phyloP scores from a whole-genome alignment of 371 early-diverging fungal species.

The Mortierella sp. region DNA sequence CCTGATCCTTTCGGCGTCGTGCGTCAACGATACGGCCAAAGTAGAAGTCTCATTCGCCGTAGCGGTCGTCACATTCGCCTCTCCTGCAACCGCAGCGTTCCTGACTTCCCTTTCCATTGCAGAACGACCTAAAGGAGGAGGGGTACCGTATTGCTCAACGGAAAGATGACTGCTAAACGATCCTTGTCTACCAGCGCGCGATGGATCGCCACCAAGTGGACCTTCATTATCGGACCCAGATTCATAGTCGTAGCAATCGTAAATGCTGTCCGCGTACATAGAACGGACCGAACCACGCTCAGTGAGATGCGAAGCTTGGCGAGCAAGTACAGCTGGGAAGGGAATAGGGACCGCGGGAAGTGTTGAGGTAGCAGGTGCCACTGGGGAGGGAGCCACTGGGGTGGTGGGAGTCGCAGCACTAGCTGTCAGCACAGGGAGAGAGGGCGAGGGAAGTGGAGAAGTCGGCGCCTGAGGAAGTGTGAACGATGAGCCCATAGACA shows the following conservation, averaged over 20 bases:
- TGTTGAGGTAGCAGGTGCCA: not conserved
- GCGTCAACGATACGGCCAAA: conserved; percentile 1
- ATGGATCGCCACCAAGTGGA: conserved; percentile 8
- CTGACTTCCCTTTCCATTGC: too few species aligned
- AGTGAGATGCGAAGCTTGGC: conserved; percentile 36
- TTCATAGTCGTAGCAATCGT: conserved; percentile 51
- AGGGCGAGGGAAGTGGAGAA: conserved; percentile 45
- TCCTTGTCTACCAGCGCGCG: too few species aligned
- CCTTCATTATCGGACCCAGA: conserved; percentile 37
- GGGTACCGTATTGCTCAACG: too few species aligned
- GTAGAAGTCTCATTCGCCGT: not conserved
- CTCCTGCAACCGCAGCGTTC: too few species aligned
- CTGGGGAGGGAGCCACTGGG: conserved; percentile 8
- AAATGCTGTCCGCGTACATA: conserved; percentile 52
- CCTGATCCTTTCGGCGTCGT: not conserved
- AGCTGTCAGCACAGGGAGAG: not conserved
- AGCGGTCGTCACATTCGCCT: not conserved
- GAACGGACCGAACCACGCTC: conserved; percentile 45
- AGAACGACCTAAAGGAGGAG: too few species aligned
- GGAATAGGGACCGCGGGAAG: not conserved
- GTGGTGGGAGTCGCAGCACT: not conserved
- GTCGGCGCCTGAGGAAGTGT: conserved; percentile 44
- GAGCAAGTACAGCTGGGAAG: conserved; percentile 31
- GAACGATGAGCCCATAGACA: conserved; percentile 21
- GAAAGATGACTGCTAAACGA: conserved; percentile 16